Conservation (phyloP, 2,329 filamentous ascomycete genomes). For the Penicillium rolfsii region DNA sequence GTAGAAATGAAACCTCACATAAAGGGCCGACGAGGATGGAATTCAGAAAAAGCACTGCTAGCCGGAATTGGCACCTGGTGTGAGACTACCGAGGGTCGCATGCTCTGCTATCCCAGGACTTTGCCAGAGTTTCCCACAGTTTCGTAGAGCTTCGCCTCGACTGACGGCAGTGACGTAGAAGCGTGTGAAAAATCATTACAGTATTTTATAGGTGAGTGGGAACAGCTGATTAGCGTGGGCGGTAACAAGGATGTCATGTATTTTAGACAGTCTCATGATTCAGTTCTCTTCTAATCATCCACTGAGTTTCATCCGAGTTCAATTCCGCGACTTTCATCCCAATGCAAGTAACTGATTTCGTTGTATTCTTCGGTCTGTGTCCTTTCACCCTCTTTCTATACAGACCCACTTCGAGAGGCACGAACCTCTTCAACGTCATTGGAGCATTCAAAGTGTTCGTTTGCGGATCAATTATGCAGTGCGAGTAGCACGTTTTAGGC, state of each 20-base stretch:
- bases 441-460: conserved; percentile 12
- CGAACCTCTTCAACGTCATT: conserved; percentile 9
- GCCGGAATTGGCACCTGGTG: background rate
- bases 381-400: too few species aligned
- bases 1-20: background rate
- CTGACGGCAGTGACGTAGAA: conserved; percentile 23
- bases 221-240: too few species aligned
- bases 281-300: too few species aligned
- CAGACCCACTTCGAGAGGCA: too few species aligned
- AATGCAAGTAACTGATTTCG: too few species aligned
- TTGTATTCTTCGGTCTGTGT: too few species aligned
- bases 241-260: too few species aligned
- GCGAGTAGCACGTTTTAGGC: conserved; percentile 11
- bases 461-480: conserved; percentile 20
- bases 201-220: too few species aligned
- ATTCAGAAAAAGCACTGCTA: background rate
- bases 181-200: too few species aligned
- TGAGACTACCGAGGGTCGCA: conserved; percentile 6
- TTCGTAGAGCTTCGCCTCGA: conserved; percentile 6
- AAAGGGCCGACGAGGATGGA: background rate
- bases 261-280: too few species aligned
- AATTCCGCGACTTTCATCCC: too few species aligned
- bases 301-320: too few species aligned
- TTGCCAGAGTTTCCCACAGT: background rate
- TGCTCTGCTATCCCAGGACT: conserved; percentile 1